A percentile compares a stretch with the other conserved stretches of the same genome.
phyloP scores from a whole-genome alignment of 768 basidiomycete genomes.

The Podaxis sp. region DNA sequence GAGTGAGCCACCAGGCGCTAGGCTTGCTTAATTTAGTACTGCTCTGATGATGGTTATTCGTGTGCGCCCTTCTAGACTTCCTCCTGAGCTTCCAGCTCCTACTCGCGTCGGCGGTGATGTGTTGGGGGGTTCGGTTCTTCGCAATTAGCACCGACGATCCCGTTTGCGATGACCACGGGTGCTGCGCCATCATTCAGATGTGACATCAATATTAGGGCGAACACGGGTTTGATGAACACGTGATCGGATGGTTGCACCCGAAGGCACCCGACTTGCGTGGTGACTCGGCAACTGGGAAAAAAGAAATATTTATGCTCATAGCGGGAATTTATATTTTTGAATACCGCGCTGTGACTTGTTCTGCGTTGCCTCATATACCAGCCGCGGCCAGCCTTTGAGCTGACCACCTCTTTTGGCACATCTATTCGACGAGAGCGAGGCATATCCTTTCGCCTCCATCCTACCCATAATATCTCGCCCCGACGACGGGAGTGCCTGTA shows the following conservation, averaged over 20 bases:
- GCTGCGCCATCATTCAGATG: background rate
- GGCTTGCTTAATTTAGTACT: too few relatives aligned
- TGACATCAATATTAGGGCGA: background rate
- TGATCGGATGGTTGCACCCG: background rate
- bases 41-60: too few relatives aligned
- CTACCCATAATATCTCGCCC: background rate
- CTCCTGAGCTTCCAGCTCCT: background rate
- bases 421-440: background rate
- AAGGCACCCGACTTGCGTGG: background rate
- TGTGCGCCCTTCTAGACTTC: background rate
- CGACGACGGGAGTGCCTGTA: conserved; percentile 2
- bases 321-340: background rate
- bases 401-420: background rate
- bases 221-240: background rate
- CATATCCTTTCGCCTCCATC: background rate
- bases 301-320: background rate
- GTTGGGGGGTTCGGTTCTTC: background rate
- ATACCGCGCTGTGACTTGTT: background rate
- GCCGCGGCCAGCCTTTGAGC: background rate
- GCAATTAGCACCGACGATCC: background rate
- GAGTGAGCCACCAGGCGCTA: too few relatives aligned
- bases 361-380: background rate
- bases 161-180: too few relatives aligned
- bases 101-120: background rate
- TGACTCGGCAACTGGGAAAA: conserved; percentile 5